Percentiles rank a stretch among this genome's conserved stretches.
Evolutionary conservation across 257 asterid species (phyloP).

Genomic region (Jacaranda mimosifolia): DNA sequence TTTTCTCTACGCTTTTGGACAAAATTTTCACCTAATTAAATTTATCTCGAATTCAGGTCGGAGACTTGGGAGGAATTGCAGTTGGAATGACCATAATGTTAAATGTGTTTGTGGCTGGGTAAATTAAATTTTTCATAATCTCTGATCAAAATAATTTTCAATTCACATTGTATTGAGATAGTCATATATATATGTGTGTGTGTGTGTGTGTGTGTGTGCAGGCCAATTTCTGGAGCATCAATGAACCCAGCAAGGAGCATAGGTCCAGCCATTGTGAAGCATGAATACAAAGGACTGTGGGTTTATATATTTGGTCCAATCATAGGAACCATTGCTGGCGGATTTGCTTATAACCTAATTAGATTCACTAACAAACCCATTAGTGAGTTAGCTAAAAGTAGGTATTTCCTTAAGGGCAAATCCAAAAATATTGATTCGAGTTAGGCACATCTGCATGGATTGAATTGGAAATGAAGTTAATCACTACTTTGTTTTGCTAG

Average conservation of each 20-base stretch:
- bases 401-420: slow-evolving; percentile 33
- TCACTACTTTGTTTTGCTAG: background rate
- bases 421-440: background rate
- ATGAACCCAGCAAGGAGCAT: slow-evolving; percentile 95
- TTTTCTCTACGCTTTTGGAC: background rate
- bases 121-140: background rate
- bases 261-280: slow-evolving; percentile 79
- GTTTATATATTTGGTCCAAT: slow-evolving; percentile 71
- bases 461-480: background rate
- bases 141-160: too few species aligned
- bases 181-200: background rate
- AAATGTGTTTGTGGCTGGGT: slow-evolving; percentile 84
- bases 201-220: slow-evolving; percentile 27
- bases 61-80: slow-evolving; percentile 60
- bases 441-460: background rate
- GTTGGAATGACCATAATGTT: slow-evolving; percentile 82
- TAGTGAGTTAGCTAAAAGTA: slow-evolving; percentile 42
- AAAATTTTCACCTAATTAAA: background rate
- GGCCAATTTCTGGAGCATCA: slow-evolving; percentile 90
- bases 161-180: background rate
- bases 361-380: slow-evolving; percentile 60
- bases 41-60: slow-evolving; percentile 43
- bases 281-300: slow-evolving; percentile 62
- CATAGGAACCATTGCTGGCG: slow-evolving; percentile 66
- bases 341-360: slow-evolving; percentile 59